Percentiles rank a stretch among this genome's conserved stretches.
Evolutionary conservation across 108 stramenopile genomes (phyloP).

Genomic region (Stephanodiscus minutulus): DNA sequence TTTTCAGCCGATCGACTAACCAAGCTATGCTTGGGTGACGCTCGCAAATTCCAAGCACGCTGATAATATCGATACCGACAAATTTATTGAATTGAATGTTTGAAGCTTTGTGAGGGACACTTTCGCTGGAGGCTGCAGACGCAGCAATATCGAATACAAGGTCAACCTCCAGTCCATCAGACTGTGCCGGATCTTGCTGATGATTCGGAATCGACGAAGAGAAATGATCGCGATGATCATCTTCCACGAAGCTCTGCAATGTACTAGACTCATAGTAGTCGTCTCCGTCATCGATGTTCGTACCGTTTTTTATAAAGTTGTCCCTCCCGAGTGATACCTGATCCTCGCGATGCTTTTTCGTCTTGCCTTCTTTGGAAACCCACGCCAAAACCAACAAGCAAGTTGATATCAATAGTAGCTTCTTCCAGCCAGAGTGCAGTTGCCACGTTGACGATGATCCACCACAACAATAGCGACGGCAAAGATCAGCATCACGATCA

Average conservation of each 20-base stretch:
- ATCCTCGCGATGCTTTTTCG: slow-evolving; percentile 26
- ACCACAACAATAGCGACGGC: slow-evolving; percentile 10
- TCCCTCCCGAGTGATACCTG: slow-evolving; percentile 17
- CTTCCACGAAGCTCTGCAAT: slow-evolving; percentile 1
- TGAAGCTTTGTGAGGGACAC: background rate
- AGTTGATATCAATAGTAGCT: slow-evolving; percentile 21
- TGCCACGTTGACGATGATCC: background rate
- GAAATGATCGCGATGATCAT: slow-evolving; percentile 33
- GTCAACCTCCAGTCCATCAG: slow-evolving; percentile 20
- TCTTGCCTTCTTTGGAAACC: slow-evolving; percentile 27
- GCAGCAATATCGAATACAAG: slow-evolving; percentile 3
- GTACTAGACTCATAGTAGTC: slow-evolving; percentile 25
- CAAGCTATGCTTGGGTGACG: slow-evolving; percentile 29
- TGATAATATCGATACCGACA: slow-evolving; percentile 32
- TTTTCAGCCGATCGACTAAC: slow-evolving; percentile 33
- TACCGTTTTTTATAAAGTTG: slow-evolving; percentile 9
- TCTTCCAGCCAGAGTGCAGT: slow-evolving; percentile 24
- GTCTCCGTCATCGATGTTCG: slow-evolving; percentile 28
- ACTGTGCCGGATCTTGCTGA: background rate
- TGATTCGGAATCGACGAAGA: slow-evolving; percentile 10
- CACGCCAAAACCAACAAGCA: slow-evolving; percentile 29
- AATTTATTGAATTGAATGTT: slow-evolving; percentile 16
- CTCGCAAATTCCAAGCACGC: slow-evolving; percentile 33
- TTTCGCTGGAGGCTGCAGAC: background rate
- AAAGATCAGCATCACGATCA: slow-evolving; percentile 14